Percentiles rank a stretch among this genome's conserved stretches.
phyloP scores from a whole-genome alignment of 306 rosid species.

The Cicer yamashitae region DNA sequence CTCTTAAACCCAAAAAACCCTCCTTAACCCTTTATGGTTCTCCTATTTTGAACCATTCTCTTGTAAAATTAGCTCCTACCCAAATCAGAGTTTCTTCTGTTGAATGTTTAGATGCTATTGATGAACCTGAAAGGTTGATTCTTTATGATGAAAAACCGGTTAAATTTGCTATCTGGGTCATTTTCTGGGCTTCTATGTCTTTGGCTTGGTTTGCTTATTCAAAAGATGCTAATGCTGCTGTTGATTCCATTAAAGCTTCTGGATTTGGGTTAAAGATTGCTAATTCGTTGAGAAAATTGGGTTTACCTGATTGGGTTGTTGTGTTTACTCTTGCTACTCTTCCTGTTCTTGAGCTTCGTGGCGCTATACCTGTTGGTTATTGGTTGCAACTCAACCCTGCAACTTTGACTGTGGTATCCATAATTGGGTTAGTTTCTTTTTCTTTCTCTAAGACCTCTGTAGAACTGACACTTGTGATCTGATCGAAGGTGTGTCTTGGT shows the following conservation, averaged over 20 bases:
- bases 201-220: constrained; percentile 85
- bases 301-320: constrained; percentile 83
- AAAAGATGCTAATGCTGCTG: constrained; percentile 84
- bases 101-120: constrained; percentile 48
- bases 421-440: constrained; percentile 70
- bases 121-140: constrained; percentile 53
- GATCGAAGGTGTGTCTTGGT: too few relatives aligned
- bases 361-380: constrained; percentile 94
- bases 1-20: constrained; percentile 38
- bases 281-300: constrained; percentile 62
- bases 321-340: constrained; percentile 87
- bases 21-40: constrained; percentile 40
- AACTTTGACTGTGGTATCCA: constrained; percentile 61
- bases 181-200: constrained; percentile 82
- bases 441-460: neutral
- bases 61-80: constrained; percentile 38
- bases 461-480: too few relatives aligned
- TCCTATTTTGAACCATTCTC: constrained; percentile 30
- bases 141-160: constrained; percentile 58
- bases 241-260: constrained; percentile 83
- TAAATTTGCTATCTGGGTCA: constrained; percentile 67
- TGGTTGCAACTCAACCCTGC: constrained; percentile 87
- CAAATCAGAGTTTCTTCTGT: constrained; percentile 51
- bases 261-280: constrained; percentile 82
- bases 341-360: constrained; percentile 96